phyloP scores from a whole-genome alignment of 257 asterid species.

The Capsicum pubescens region DNA sequence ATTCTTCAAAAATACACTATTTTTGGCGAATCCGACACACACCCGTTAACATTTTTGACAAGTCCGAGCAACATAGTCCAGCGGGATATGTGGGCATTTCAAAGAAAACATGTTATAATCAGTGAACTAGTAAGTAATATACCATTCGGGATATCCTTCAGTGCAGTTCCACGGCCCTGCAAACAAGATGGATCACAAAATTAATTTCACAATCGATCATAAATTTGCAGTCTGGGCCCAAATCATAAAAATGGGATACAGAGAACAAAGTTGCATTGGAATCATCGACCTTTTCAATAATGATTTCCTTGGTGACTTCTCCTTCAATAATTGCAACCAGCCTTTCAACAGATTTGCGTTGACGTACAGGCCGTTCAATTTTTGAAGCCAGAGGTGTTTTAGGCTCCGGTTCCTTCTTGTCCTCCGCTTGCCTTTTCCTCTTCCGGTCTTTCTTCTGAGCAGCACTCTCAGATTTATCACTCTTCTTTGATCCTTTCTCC shows the following conservation, averaged over 20 bases:
- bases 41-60: too few relatives aligned
- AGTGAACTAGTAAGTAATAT: constrained; percentile 28
- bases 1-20: too few relatives aligned
- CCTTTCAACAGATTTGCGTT: constrained; percentile 89
- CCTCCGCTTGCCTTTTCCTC: constrained; percentile 51
- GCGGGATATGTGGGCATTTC: not conserved
- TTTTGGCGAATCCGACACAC: too few relatives aligned
- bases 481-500: constrained; percentile 58
- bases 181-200: constrained; percentile 28
- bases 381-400: constrained; percentile 66
- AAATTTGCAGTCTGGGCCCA: not conserved
- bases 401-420: constrained; percentile 57
- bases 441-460: constrained; percentile 39
- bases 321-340: constrained; percentile 81
- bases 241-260: not conserved
- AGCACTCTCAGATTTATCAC: constrained; percentile 49
- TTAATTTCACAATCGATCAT: not conserved
- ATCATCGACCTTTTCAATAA: constrained; percentile 71
- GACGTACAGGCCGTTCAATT: constrained; percentile 85
- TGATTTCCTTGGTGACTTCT: constrained; percentile 66
- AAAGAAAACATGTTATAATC: not conserved
- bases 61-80: too few relatives aligned
- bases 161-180: constrained; percentile 96
- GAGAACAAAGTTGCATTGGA: constrained; percentile 12
- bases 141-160: constrained; percentile 96